Evolutionary conservation across 2,329 filamentous ascomycete species (phyloP).

Genomic region (Rachicladosporium sp.): DNA sequence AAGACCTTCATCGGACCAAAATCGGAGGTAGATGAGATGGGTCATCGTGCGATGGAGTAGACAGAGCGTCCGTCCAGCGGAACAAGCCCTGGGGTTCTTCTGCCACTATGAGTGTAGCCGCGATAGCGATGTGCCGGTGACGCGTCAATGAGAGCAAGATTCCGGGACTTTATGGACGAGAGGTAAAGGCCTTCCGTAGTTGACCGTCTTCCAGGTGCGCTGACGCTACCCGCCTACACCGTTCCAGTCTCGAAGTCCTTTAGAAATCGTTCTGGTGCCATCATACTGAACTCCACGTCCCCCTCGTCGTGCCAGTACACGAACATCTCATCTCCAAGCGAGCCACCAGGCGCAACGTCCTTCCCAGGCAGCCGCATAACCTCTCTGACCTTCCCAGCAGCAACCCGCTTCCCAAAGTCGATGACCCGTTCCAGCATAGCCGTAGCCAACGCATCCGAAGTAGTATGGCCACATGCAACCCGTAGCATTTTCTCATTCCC

Average conservation of each 20-base stretch:
- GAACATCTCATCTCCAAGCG: constrained; percentile 1
- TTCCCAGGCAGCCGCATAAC: neutral
- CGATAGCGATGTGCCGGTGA: too few relatives aligned
- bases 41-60: too few relatives aligned
- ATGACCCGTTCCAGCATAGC: neutral
- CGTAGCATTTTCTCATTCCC: neutral
- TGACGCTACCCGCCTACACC: too few relatives aligned
- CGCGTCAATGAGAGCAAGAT: too few relatives aligned
- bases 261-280: neutral
- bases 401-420: neutral
- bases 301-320: neutral
- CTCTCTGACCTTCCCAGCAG: neutral
- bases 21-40: too few relatives aligned
- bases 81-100: too few relatives aligned
- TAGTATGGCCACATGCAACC: constrained; percentile 1
- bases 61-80: too few relatives aligned
- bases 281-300: neutral
- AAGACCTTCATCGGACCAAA: too few relatives aligned
- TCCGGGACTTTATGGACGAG: too few relatives aligned
- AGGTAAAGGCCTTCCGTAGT: too few relatives aligned
- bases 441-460: neutral
- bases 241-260: neutral
- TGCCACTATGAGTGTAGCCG: too few relatives aligned
- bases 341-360: neutral
- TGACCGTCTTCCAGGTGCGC: too few relatives aligned